Evolutionary conservation across 2,329 filamentous ascomycete genomes (phyloP), one percentile per base, ranked within the genome.

Genomic region (Colletotrichum cereale): DNA sequence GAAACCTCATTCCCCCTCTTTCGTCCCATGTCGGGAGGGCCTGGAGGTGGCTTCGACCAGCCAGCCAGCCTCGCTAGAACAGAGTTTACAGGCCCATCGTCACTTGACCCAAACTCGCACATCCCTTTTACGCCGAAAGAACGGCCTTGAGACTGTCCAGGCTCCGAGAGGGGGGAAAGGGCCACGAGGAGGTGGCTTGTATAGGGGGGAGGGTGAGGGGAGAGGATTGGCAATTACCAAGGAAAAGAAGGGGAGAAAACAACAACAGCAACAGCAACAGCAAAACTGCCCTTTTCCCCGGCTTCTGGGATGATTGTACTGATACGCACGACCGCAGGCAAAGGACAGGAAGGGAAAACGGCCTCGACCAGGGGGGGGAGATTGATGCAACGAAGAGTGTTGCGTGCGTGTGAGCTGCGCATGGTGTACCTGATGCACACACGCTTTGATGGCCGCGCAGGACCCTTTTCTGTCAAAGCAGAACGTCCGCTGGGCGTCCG

Each of bases 391-490:
- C 42, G 34, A 14, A 40, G 21, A 18, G 42, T 42, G 14, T n/a
- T 38, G 21, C n/a, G 26, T 26, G 24, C 50, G 24, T 44, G 38
- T 44, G 50, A 67, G 40, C 26, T 26, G 50, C 8, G 56, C 61
- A 50, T 66, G 53, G 67, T 26, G 64, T 71, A 57, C 21, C 5
- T 29, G 63, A 50, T 44, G 63, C 62, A 29, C 68, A 56, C 62
- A 29, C 68, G 68, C 68, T 71, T 68, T 71, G 68, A 63, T 58
- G 67, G 31, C 12, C 50, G 24, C 50, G 24, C 58, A 31, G 68
- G 50, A 63, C 68, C 68, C 58, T 68, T 63, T 34, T 57, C 34
- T 63, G 68, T 68, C 68, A 67, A 71, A 68, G 68, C 68, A 63
- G 44, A 67, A 62, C 24, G 26, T 40, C 42, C 65, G 50, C 47